Conservation (phyloP, 1,284 basidiomycete species). For the Lignosus rhinocerotis region DNA sequence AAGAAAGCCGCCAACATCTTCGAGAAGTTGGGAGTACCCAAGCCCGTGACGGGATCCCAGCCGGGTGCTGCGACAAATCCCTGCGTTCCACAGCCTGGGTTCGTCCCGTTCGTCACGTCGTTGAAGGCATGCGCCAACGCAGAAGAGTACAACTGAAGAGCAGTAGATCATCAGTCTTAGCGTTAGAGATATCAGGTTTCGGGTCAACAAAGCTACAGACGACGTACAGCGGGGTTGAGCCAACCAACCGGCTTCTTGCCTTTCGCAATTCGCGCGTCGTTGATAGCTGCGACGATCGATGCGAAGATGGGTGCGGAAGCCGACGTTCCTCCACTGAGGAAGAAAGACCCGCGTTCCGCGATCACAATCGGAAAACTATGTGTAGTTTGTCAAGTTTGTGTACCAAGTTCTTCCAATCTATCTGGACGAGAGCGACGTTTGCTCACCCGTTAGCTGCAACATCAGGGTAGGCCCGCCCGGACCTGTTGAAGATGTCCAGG, state of each 20-base stretch:
- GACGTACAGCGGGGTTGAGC: slow-evolving; percentile 46
- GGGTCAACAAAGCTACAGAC: neutral
- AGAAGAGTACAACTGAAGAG: slow-evolving; percentile 31
- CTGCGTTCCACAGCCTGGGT: slow-evolving; percentile 26
- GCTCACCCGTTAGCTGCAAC: slow-evolving; percentile 30
- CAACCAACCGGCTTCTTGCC: slow-evolving; percentile 52
- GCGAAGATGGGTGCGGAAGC: slow-evolving; percentile 36
- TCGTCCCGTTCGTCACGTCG: slow-evolving; percentile 40
- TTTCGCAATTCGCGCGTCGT: slow-evolving; percentile 51
- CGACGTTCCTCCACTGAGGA: slow-evolving; percentile 16
- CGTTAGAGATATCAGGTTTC: neutral
- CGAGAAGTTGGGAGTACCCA: slow-evolving; percentile 31
- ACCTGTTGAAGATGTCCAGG: slow-evolving; percentile 18
- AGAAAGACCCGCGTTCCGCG: slow-evolving; percentile 31
- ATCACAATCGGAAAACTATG: slow-evolving; percentile 38
- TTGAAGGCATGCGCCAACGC: slow-evolving; percentile 36
- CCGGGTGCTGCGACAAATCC: slow-evolving; percentile 29
- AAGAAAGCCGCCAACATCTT: slow-evolving; percentile 8
- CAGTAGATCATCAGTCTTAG: neutral
- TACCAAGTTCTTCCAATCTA: neutral
- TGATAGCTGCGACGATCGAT: slow-evolving; percentile 56
- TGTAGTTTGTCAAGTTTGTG: neutral
- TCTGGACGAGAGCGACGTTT: slow-evolving; percentile 29
- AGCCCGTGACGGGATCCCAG: slow-evolving; percentile 40
- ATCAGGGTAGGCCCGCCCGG: slow-evolving; percentile 25